Base-by-base conservation (phyloP, 2,329 filamentous ascomycete species). In the Fusarium scirpi region DNA sequence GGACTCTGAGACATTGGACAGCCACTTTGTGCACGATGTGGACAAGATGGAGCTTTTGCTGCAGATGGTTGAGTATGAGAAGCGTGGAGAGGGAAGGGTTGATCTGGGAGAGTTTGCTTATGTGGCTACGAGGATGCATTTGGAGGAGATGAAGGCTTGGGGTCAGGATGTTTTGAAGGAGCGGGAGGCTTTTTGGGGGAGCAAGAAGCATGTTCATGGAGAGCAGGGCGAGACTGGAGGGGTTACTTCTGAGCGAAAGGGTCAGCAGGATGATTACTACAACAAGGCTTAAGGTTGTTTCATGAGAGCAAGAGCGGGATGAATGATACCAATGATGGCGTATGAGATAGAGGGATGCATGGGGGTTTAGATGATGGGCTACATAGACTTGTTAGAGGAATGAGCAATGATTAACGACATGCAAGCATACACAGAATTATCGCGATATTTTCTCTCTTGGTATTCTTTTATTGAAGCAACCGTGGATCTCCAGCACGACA, bases 51-150 rank as follows among this genome's bases (percentile, higher is more conserved):
- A 99, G 83, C 84, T 99, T 71, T 82, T 99, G 66, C 83, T 97
- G 77, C 96, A 99, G 84, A 98, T 98, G 92, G 84, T 97, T 30
- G 96, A 99, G 81, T 99, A 99, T 77, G 96, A 99, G 87, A 91
- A 92, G 75, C 82, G 86, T 15, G 85, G 89, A 52, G 82, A 90
- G 58, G 88, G 89, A 29, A 81, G 83, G 69, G 80, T 94, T 41
- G 94, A 98, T 79, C 83, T 99, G 53, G 89, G 91, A 55, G 96
- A 99, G 82, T 98, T 99, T 74, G 87, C 89, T 1, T 91, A 92
- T 77, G 96, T 98, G 4, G 88, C 92, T 11, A 86, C 83, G 48
- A 89, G 88, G 74, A 91, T 98, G 72, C 85, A 86, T 58, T 84
- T 97, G 70, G 87, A 89, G 0, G 95, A 97, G 82, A 92, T 94